Evolutionary conservation across 2,329 filamentous ascomycete species (phyloP).

Genomic region (Verticillium dahliae): DNA sequence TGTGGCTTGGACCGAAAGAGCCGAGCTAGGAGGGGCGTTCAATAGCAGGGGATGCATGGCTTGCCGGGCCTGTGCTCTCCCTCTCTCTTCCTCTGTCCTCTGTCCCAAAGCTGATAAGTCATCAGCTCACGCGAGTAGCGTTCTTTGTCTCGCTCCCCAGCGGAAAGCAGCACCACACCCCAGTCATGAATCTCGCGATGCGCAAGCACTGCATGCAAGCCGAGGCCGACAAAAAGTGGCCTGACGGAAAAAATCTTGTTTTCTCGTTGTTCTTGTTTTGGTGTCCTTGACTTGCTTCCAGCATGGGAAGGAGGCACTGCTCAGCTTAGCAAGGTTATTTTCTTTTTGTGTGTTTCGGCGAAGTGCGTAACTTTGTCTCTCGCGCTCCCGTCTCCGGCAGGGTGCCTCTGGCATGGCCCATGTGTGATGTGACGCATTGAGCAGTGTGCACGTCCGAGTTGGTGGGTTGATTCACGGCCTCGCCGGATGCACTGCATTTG

Average conservation of each 20-base stretch:
- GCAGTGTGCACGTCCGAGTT: neutral
- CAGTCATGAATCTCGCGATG: neutral
- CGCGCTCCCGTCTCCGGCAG: neutral
- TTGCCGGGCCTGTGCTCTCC: too few relatives aligned
- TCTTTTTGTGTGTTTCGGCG: neutral
- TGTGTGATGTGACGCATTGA: neutral
- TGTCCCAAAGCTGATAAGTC: neutral
- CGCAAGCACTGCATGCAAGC: neutral
- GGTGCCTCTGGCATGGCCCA: neutral
- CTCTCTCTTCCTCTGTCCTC: too few relatives aligned
- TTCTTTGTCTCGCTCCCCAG: neutral
- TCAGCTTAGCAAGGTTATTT: neutral
- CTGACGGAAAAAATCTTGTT: neutral
- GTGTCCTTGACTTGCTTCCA: neutral
- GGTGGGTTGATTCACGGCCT: neutral
- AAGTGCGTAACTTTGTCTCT: neutral
- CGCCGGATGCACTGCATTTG: neutral
- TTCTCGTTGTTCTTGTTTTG: neutral
- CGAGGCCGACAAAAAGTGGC: neutral
- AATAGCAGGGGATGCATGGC: neutral
- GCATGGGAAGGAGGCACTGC: neutral
- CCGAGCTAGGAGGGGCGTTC: neutral
- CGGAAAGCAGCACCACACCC: too few relatives aligned
- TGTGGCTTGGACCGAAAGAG: neutral
- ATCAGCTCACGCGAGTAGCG: neutral